Evolutionary conservation across 257 asterid species (phyloP).

Genomic region (Solanum clarkiae): DNA sequence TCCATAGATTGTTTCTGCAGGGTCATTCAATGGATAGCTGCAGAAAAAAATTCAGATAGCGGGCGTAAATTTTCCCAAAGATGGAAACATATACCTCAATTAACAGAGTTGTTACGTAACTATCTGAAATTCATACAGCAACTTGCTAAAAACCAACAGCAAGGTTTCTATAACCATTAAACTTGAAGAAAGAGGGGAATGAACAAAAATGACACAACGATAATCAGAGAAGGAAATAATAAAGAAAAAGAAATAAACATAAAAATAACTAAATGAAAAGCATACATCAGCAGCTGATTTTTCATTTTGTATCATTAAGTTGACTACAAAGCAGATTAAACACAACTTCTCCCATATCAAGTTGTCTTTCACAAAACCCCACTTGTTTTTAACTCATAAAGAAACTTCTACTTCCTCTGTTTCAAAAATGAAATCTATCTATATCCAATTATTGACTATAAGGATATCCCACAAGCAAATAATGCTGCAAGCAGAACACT

Average conservation of each 20-base stretch:
- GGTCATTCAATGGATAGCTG: conserved; percentile 97
- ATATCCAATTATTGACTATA: background rate
- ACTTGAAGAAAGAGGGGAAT: background rate
- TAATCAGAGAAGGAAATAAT: background rate
- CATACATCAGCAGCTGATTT: background rate
- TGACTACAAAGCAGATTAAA: background rate
- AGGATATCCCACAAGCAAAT: background rate
- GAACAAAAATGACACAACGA: background rate
- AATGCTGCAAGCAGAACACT: background rate
- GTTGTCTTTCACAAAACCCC: background rate
- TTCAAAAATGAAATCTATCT: background rate
- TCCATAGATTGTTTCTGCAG: conserved; percentile 71
- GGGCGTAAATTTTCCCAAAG: background rate
- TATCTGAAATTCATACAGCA: background rate
- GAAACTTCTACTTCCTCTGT: background rate
- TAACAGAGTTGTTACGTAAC: background rate
- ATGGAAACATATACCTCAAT: background rate
- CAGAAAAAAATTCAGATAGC: background rate
- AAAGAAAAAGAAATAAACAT: background rate
- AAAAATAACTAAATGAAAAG: background rate
- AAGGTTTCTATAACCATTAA: background rate
- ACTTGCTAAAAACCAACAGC: background rate
- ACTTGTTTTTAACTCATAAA: background rate
- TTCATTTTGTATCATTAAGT: background rate
- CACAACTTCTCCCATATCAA: background rate